Base-by-base conservation (phyloP, 2,329 filamentous ascomycete genomes). In the Scedosporium minutisporum region DNA sequence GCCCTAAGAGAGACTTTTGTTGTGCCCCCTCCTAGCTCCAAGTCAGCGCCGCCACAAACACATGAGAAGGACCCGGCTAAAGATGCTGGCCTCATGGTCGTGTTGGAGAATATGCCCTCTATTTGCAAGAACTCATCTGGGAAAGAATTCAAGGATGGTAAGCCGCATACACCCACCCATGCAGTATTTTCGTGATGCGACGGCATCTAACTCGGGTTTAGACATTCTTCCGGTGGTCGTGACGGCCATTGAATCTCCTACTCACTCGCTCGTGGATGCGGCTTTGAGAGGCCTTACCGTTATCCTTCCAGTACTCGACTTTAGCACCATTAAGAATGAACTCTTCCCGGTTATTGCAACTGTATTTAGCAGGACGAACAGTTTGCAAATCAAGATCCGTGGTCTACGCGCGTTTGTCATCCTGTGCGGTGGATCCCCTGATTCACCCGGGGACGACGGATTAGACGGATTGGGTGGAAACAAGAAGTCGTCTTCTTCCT, bases 271-370 rank as follows among this genome's bases (percentile, higher is more conserved):
- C 16, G 89, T 97, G 0, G 95, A 97, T 74, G 89, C 90, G 3
- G 88, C 92, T 2, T 79, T 99, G 14, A 84, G 88, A 59, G 90
- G 88, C 29, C 77, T 99, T 4, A 88, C 91, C 1, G 81, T 85
- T 1, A 84, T 97, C n/a, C 77, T 97, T 4, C 91, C 92, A 0
- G 86, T 95, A 2, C 85, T 99, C 6, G 95, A 99, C 74, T 97
- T 97, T 68, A 96, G 89, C 67, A 97, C 93, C 0, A 93, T 97
- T 69, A 99, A 97, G 75, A 95, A 96, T 68, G 93, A 97, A 66
- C 82, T 99, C 1, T 99, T 99, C 73, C 95, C 95, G 0, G 87
- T 96, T 1, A 90, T 99, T 66, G 91, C 93, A 1, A 78, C 82
- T 7, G 95, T 97, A 0, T 99, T 99, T 71, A 92, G 89, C 68